phyloP scores from a whole-genome alignment of 495 filamentous ascomycete genomes.

The Aspergillus campestris region DNA sequence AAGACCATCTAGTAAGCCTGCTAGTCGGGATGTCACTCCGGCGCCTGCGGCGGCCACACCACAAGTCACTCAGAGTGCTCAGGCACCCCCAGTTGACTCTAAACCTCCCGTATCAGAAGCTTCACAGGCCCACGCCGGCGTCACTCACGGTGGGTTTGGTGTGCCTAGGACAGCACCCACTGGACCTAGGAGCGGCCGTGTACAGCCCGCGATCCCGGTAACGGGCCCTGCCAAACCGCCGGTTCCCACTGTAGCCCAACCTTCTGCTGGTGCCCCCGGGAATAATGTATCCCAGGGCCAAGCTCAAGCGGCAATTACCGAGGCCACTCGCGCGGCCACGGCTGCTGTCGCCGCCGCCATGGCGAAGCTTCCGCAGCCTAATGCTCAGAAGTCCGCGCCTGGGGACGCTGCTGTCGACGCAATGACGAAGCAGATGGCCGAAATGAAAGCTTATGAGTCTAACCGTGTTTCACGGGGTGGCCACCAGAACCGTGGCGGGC shows the following conservation, averaged over 20 bases:
- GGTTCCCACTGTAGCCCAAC: conserved; percentile 32
- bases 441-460: conserved; percentile 66
- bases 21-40: conserved; percentile 29
- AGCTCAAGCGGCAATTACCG: conserved; percentile 40
- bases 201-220: conserved; percentile 60
- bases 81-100: conserved; percentile 55
- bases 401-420: conserved; percentile 57
- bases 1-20: conserved; percentile 26
- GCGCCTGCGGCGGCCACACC: conserved; percentile 10
- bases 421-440: conserved; percentile 73
- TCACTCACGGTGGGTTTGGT: conserved; percentile 32
- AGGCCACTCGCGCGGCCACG: conserved; percentile 74
- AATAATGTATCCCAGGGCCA: conserved; percentile 26
- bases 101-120: conserved; percentile 51
- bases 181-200: conserved; percentile 60
- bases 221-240: conserved; percentile 32
- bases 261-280: conserved; percentile 20
- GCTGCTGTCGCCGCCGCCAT: conserved; percentile 85
- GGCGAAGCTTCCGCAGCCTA: conserved; percentile 61
- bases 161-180: conserved; percentile 41
- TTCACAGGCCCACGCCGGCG: conserved; percentile 43
- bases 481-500: conserved; percentile 14
- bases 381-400: conserved; percentile 32
- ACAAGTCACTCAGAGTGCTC: conserved; percentile 24
- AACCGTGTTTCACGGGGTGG: conserved; percentile 42